These are phyloP conservation scores for Marchantia polymorpha DNA, from an alignment of 225 moss, liverwort and hornwort species.

Conservation along the genomic window DNA sequence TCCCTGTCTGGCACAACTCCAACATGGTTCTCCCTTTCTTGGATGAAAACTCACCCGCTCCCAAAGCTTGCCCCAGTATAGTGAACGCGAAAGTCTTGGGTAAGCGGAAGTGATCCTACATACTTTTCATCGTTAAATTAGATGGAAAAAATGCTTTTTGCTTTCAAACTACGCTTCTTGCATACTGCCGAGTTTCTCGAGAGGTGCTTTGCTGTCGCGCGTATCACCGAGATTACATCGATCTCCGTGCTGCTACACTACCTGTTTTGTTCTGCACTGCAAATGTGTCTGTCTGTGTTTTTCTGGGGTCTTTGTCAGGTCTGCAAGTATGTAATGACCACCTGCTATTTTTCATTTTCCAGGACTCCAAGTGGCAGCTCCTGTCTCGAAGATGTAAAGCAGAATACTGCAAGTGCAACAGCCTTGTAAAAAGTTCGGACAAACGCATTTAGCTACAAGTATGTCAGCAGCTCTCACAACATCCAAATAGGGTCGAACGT, in stretches of 20 bases:
- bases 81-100: constrained; percentile 92
- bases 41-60: constrained; percentile 58
- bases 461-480: not conserved
- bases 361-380: constrained; percentile 36
- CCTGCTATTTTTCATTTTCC: not conserved
- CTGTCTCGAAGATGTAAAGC: constrained; percentile 33
- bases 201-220: no score
- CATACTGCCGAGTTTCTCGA: not conserved
- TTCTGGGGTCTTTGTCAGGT: not conserved
- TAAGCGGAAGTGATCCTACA: constrained; percentile 35
- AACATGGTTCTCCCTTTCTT: constrained; percentile 78
- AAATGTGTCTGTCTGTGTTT: not conserved
- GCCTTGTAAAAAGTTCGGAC: not conserved
- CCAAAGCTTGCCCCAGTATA: constrained; percentile 83
- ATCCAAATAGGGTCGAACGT: not conserved
- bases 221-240: no score
- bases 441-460: not conserved
- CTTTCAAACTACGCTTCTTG: not conserved
- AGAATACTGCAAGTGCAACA: not conserved
- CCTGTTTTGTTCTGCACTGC: not conserved
- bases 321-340: not conserved
- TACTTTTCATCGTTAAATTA: not conserved
- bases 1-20: constrained; percentile 83
- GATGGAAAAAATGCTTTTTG: not conserved
- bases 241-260: no score